phyloP scores from a whole-genome alignment of 257 asterid species.

The Fraxinus americana region DNA sequence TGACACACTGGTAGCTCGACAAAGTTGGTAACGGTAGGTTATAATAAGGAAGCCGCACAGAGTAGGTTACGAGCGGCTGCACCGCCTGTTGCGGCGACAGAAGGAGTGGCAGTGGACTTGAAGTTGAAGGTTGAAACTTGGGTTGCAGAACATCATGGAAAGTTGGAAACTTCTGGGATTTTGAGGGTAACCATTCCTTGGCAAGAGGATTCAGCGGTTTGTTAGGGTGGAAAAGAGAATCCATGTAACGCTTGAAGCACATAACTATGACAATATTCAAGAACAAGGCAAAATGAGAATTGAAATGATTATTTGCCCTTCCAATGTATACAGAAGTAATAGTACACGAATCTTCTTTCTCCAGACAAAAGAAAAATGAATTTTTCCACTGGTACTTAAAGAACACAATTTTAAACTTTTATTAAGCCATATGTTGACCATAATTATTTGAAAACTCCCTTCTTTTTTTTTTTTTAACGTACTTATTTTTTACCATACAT shows the following conservation, averaged over 20 bases:
- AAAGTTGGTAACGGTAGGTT: neutral
- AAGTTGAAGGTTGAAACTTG: neutral
- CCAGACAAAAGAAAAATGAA: too few relatives aligned
- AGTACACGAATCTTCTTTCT: neutral
- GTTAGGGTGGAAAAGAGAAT: neutral
- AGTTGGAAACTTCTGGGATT: neutral
- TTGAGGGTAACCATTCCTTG: slow-evolving; percentile 24
- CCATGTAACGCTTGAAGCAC: slow-evolving; percentile 16
- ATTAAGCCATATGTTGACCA: too few relatives aligned
- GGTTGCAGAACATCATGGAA: neutral
- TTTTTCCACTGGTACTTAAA: too few relatives aligned
- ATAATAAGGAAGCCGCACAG: neutral
- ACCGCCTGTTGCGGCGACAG: neutral
- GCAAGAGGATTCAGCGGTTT: slow-evolving; percentile 30
- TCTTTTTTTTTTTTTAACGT: too few relatives aligned
- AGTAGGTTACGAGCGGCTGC: neutral
- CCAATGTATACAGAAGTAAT: too few relatives aligned
- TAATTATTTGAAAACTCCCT: too few relatives aligned
- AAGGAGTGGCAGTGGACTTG: neutral
- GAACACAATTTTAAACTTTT: too few relatives aligned
- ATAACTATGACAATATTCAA: neutral
- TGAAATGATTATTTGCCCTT: neutral
- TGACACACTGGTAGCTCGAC: neutral
- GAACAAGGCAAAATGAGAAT: neutral
- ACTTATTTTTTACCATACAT: too few relatives aligned